These are phyloP conservation scores for Fragaria ananassa DNA, from an alignment of 306 rosid species.

Conservation along the genomic window DNA sequence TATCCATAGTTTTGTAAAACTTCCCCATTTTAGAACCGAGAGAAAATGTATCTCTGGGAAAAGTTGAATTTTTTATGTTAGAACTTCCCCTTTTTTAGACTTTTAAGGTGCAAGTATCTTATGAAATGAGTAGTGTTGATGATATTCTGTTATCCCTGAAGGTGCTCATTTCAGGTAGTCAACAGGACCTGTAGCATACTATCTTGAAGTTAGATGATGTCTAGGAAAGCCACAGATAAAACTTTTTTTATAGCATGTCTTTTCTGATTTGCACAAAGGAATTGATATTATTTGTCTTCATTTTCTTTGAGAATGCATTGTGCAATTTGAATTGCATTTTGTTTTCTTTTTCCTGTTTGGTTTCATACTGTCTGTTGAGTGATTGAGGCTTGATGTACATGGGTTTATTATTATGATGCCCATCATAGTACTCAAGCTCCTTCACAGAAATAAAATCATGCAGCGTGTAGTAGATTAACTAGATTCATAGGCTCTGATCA, in stretches of 20 bases:
- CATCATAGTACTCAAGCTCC: neutral
- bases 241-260: neutral
- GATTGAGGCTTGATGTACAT: neutral
- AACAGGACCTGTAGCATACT: neutral
- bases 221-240: neutral
- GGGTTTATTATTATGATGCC: neutral
- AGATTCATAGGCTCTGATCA: neutral
- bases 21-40: neutral
- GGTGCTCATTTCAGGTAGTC: neutral
- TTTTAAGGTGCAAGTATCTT: neutral
- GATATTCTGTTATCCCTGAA: neutral
- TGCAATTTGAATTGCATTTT: neutral
- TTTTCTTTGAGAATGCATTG: neutral
- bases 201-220: neutral
- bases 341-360: neutral
- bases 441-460: neutral
- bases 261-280: neutral
- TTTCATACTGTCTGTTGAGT: neutral
- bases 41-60: neutral
- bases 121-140: neutral
- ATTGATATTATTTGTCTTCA: neutral
- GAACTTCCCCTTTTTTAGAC: neutral
- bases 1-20: neutral
- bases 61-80: neutral
- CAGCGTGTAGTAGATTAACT: neutral